Evolutionary conservation across 495 filamentous ascomycete species (phyloP).

Genomic region (Durotheca rogersii): DNA sequence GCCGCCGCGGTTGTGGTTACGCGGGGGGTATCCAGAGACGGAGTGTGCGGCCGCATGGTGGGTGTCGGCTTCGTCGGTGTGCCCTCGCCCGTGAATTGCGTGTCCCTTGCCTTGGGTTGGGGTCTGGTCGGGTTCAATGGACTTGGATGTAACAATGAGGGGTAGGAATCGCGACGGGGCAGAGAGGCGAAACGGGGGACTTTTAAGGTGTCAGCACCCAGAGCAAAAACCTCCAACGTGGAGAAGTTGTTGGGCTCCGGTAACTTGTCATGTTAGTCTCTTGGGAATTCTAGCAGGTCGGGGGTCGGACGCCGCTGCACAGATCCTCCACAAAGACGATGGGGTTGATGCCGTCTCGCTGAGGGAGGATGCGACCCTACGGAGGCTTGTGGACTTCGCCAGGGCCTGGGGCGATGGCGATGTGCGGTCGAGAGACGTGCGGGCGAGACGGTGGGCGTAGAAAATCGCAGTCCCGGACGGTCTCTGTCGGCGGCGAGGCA

Average conservation of each 20-base stretch:
- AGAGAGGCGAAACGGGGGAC: constrained; percentile 30
- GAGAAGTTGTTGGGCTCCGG: constrained; percentile 53
- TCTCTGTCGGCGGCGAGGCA: constrained; percentile 11
- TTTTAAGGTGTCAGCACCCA: constrained; percentile 51
- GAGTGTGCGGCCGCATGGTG: constrained; percentile 53
- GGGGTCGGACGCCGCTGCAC: constrained; percentile 42
- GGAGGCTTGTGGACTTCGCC: constrained; percentile 10
- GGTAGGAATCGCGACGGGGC: constrained; percentile 38
- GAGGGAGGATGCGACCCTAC: constrained; percentile 22
- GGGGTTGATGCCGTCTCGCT: constrained; percentile 27
- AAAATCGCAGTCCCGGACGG: constrained; percentile 8
- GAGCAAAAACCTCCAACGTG: constrained; percentile 55
- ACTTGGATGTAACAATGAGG: constrained; percentile 40
- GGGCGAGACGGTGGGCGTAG: constrained; percentile 18
- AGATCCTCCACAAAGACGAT: constrained; percentile 41
- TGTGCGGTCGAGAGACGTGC: constrained; percentile 10
- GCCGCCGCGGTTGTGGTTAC: constrained; percentile 37
- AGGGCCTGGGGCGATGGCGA: constrained; percentile 17
- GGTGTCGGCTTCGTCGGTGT: constrained; percentile 28
- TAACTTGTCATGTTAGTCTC: constrained; percentile 59
- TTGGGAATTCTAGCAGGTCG: constrained; percentile 33
- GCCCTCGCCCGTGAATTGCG: constrained; percentile 29
- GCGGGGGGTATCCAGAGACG: constrained; percentile 47
- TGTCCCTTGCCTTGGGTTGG: constrained; percentile 29
- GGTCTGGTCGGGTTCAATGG: constrained; percentile 41